These are phyloP conservation scores for Pascua sp. DNA, from an alignment of 1,284 basidiomycete genomes.

Conservation along the genomic window DNA sequence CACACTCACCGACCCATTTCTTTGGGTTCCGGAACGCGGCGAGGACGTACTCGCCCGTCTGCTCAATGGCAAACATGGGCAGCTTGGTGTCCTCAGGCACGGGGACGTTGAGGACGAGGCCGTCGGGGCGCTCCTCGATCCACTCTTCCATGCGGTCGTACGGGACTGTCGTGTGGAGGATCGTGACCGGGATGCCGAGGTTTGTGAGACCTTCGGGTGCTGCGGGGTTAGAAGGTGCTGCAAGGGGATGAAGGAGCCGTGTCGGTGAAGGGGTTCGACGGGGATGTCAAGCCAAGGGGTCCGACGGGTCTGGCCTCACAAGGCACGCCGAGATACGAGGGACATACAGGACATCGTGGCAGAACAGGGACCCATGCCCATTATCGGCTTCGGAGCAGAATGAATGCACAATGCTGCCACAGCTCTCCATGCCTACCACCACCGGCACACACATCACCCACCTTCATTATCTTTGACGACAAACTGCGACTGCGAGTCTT, in stretches of 20 bases:
- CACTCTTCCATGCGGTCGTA: constrained; percentile 13
- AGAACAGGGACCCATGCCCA: too few relatives aligned
- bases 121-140: constrained; percentile 6
- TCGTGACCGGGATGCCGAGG: constrained; percentile 23
- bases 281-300: too few relatives aligned
- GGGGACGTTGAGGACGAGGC: constrained; percentile 23
- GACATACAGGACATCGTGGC: too few relatives aligned
- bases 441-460: not conserved
- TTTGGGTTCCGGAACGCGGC: constrained; percentile 30
- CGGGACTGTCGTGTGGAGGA: constrained; percentile 24
- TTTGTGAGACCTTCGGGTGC: constrained; percentile 29
- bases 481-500: not conserved
- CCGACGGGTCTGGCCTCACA: too few relatives aligned
- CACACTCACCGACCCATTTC: constrained; percentile 30
- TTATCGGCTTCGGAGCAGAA: too few relatives aligned
- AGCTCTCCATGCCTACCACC: not conserved
- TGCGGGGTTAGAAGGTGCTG: constrained; percentile 1
- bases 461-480: not conserved
- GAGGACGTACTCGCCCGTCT: constrained; percentile 37
- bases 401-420: too few relatives aligned
- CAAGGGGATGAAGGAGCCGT: too few relatives aligned
- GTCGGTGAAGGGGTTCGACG: too few relatives aligned
- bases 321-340: too few relatives aligned
- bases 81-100: constrained; percentile 30
- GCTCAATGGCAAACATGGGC: constrained; percentile 30